Evolutionary conservation across 257 asterid genomes (phyloP).

Genomic region (Plantago elongata): DNA sequence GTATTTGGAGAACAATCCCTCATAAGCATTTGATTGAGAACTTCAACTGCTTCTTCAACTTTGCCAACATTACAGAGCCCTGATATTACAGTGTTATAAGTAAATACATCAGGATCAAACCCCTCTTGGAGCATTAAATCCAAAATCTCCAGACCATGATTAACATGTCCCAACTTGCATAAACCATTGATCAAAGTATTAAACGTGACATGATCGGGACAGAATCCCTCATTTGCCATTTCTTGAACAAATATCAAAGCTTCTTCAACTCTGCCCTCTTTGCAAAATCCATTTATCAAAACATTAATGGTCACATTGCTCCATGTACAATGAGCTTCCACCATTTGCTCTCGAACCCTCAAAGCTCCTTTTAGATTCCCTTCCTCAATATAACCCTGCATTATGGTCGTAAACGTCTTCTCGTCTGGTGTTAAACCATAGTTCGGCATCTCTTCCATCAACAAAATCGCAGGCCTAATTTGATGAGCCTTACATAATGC

Average conservation of each 20-base stretch:
- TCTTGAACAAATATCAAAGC: conserved; percentile 65
- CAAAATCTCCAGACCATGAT: conserved; percentile 67
- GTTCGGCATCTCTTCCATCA: conserved; percentile 90
- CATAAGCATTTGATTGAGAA: conserved; percentile 69
- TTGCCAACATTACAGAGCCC: conserved; percentile 76
- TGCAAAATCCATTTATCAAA: conserved; percentile 78
- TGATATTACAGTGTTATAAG: conserved; percentile 67
- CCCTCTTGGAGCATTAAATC: conserved; percentile 86
- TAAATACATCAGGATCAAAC: conserved; percentile 68
- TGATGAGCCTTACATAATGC: conserved; percentile 89
- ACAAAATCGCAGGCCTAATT: conserved; percentile 79
- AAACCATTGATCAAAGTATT: conserved; percentile 75
- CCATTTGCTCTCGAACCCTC: conserved; percentile 79
- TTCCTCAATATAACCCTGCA: conserved; percentile 85
- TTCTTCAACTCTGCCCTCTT: conserved; percentile 61
- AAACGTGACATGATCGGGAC: conserved; percentile 69
- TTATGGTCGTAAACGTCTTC: conserved; percentile 77
- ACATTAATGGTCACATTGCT: conserved; percentile 63
- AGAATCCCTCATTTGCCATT: conserved; percentile 59
- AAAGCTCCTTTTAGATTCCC: conserved; percentile 76
- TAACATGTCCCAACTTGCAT: conserved; percentile 74
- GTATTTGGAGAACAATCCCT: conserved; percentile 67
- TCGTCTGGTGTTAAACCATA: conserved; percentile 73
- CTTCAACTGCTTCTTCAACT: conserved; percentile 60
- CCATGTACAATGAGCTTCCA: conserved; percentile 48